Evolutionary conservation across 129 eudicot species (phyloP).

Genomic region (Smallanthus sonchifolius): DNA sequence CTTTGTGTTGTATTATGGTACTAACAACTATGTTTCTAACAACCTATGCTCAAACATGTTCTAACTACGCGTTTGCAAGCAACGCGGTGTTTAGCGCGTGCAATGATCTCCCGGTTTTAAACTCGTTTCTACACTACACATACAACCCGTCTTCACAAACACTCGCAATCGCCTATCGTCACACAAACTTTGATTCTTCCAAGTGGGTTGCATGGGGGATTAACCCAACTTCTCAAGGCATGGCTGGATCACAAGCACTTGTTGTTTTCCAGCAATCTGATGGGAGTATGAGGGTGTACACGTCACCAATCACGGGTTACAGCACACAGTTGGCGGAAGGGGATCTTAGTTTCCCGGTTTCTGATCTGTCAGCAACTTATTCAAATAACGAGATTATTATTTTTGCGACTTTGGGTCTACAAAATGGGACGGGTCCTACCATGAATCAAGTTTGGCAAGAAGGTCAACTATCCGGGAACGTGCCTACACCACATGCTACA

Average conservation of each 20-base stretch:
- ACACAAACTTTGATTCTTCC: slow-evolving; percentile 38
- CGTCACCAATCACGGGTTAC: slow-evolving; percentile 55
- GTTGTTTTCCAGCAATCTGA: slow-evolving; percentile 65
- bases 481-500: slow-evolving; percentile 42
- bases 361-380: slow-evolving; percentile 53
- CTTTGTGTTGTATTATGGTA: slow-evolving; percentile 33
- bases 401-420: slow-evolving; percentile 63
- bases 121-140: slow-evolving; percentile 76
- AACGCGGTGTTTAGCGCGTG: slow-evolving; percentile 50
- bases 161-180: slow-evolving; percentile 58
- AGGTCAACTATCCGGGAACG: slow-evolving; percentile 54
- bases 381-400: slow-evolving; percentile 49
- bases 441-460: slow-evolving; percentile 91
- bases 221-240: slow-evolving; percentile 54
- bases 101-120: slow-evolving; percentile 61
- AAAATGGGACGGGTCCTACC: slow-evolving; percentile 27
- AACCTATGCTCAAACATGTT: slow-evolving; percentile 45
- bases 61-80: slow-evolving; percentile 47
- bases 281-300: slow-evolving; percentile 58
- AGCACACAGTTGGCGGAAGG: slow-evolving; percentile 49
- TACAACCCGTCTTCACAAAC: slow-evolving; percentile 50
- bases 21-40: slow-evolving; percentile 38
- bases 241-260: slow-evolving; percentile 70
- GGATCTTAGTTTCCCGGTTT: slow-evolving; percentile 65
- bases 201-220: slow-evolving; percentile 87